phyloP scores from a whole-genome alignment of 257 asterid species.

The Nicotiana obtusifolia region DNA sequence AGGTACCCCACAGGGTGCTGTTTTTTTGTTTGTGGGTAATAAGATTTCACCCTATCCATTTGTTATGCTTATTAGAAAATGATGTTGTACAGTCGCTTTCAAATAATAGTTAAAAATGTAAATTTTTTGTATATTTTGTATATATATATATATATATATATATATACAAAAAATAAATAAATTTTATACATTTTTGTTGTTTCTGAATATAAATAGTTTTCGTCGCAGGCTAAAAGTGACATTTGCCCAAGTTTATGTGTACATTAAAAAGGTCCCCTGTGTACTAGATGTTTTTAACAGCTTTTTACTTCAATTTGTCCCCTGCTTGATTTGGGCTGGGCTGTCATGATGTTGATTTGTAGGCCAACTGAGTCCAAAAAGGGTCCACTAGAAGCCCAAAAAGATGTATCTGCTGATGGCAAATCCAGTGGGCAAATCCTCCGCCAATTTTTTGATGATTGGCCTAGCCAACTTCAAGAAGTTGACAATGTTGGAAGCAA shows the following conservation, averaged over 20 bases:
- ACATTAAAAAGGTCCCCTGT: neutral
- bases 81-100: fast-evolving
- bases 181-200: too few relatives aligned
- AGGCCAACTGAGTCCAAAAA: constrained; percentile 45
- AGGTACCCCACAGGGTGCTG: neutral
- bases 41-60: neutral
- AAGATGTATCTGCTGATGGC: constrained; percentile 18
- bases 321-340: constrained; percentile 1
- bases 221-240: fast-evolving
- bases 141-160: too few relatives aligned
- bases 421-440: constrained; percentile 44
- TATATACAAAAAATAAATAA: too few relatives aligned
- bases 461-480: constrained; percentile 62
- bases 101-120: too few relatives aligned
- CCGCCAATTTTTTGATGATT: constrained; percentile 70
- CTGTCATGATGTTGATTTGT: constrained; percentile 12
- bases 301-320: constrained; percentile 8
- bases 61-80: neutral
- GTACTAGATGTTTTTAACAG: neutral
- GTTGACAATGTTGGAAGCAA: constrained; percentile 21
- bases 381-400: constrained; percentile 30
- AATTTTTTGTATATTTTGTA: too few relatives aligned
- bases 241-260: neutral
- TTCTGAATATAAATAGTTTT: too few relatives aligned
- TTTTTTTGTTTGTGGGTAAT: neutral